These are phyloP conservation scores for Laetiporus sulphureus DNA, from an alignment of 1,284 basidiomycete genomes.

Conservation along the genomic window DNA sequence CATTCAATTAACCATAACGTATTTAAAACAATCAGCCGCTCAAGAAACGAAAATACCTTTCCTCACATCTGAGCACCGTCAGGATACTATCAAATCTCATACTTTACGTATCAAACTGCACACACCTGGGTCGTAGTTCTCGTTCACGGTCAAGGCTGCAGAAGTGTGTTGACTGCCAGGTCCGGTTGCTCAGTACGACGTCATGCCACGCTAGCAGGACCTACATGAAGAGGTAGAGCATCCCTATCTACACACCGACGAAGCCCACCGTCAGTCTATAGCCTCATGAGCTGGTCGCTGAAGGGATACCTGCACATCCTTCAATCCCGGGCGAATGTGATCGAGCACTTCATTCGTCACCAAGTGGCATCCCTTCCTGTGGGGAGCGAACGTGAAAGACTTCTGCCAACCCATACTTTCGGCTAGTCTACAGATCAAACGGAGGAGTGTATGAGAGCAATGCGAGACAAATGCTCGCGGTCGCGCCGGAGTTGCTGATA, in stretches of 20 bases:
- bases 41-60: constrained; percentile 32
- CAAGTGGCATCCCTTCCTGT: constrained; percentile 76
- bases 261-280: no score
- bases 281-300: no score
- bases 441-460: no score
- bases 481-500: no score
- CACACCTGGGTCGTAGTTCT: constrained; percentile 73
- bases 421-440: neutral
- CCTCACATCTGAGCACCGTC: constrained; percentile 58
- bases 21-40: no score
- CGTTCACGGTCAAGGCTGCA: constrained; percentile 83
- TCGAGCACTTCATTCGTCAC: constrained; percentile 73
- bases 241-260: constrained; percentile 46
- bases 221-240: constrained; percentile 73
- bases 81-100: no score
- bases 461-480: no score
- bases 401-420: constrained; percentile 88
- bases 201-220: constrained; percentile 17
- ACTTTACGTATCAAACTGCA: neutral
- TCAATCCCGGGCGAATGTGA: constrained; percentile 71
- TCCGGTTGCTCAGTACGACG: neutral
- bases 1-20: constrained; percentile 6
- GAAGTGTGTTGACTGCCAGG: constrained; percentile 79
- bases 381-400: constrained; percentile 62
- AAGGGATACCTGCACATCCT: constrained; percentile 56